Evolutionary conservation across 2,329 filamentous ascomycete species (phyloP).

Genomic region (Ceratocystiopsis minuta): DNA sequence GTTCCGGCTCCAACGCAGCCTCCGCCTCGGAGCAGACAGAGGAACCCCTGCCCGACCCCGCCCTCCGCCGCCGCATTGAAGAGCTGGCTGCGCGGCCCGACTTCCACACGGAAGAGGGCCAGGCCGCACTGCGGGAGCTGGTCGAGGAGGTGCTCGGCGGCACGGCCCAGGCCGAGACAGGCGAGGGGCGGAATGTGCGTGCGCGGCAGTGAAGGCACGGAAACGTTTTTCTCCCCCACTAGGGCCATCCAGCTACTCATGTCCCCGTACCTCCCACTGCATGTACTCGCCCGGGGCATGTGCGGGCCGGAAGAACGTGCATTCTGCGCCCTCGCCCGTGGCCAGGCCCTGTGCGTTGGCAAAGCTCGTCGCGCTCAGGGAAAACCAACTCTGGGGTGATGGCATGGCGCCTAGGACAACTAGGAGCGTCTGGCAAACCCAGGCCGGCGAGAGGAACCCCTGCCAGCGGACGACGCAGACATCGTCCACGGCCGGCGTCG

Average conservation of each 20-base stretch:
- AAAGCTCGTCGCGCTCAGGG: conserved; percentile 33
- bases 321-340: conserved; percentile 26
- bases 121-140: conserved; percentile 59
- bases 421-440: conserved; percentile 31
- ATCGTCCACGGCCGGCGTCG: conserved; percentile 1
- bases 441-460: conserved; percentile 36
- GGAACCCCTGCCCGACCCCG: conserved; percentile 51
- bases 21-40: conserved; percentile 19
- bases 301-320: conserved; percentile 34
- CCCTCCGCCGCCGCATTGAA: conserved; percentile 73
- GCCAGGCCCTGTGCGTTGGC: conserved; percentile 25
- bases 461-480: conserved; percentile 39
- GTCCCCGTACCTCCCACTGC: conserved; percentile 38
- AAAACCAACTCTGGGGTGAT: conserved; percentile 33
- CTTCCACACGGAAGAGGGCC: conserved; percentile 64
- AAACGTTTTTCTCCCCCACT: not conserved
- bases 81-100: conserved; percentile 70
- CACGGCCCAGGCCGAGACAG: too few relatives aligned
- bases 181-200: conserved; percentile 45
- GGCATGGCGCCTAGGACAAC: conserved; percentile 25
- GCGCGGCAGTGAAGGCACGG: conserved; percentile 36
- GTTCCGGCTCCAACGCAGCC: not conserved
- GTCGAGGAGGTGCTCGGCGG: conserved; percentile 55
- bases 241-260: conserved; percentile 17
- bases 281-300: conserved; percentile 33